Evolutionary conservation across 345 rosid genomes (phyloP), one percentile per base, ranked within the genome.

Genomic region (Viola odorata): DNA sequence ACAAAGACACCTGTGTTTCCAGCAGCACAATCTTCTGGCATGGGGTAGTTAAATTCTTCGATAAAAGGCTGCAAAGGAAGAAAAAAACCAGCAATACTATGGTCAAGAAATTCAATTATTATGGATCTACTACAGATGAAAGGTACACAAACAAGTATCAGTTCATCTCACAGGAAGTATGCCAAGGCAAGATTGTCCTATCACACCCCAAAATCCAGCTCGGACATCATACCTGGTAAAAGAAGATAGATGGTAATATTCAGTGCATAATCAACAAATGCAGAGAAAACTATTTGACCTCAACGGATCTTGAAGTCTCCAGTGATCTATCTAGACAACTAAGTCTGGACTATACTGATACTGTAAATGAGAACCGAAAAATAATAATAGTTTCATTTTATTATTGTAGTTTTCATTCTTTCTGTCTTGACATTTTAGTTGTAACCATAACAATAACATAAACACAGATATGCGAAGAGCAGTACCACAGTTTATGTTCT

Each of bases 151-250:
- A 60, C 8, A n/a, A 48, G 60, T 50, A 47, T 47, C 54, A 65
- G 13, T 45, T 51, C 12, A 52, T 47, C 76, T 67, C 53, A 72
- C 76, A 52, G 76, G 76, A 67, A 72, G 67, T 53, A 72, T 62
- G 52, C 76, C 76, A 41, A 62, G 57, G 63, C 76, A 72, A 48
- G 61, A 48, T 12, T 53, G 49, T 41, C 76, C 76, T n/a, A 49
- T 67, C 44, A 67, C 56, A 36, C 76, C 76, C 76, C 76, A 72
- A 36, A 72, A 72, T 49, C 76, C 76, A 10, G 72, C 76, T 52
- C 37, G 56, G 41, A 32, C 41, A 41, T 72, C 76, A 8, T 72
- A 72, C 76, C 76, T 72, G 61, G n/a, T 0, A 5, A 56, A 50
- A 38, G 37, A 59, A 61, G 39, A 53, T 17, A 14, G 7, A 16